phyloP scores from a whole-genome alignment of 2,329 filamentous ascomycete species.

The Dendryphion nanum region DNA sequence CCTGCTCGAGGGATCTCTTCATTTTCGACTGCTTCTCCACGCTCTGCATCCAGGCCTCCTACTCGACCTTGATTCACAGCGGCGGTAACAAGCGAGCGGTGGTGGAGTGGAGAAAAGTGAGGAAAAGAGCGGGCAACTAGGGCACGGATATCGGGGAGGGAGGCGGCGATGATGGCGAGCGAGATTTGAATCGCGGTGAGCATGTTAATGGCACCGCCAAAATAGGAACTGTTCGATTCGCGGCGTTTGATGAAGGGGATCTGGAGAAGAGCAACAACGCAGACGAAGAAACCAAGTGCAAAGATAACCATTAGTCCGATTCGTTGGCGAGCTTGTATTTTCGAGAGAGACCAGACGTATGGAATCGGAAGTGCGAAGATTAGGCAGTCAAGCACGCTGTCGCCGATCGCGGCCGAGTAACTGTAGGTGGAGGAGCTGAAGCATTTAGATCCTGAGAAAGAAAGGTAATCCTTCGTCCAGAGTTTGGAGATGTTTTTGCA shows the following conservation, averaged over 20 bases:
- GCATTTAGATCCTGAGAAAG: slow-evolving; percentile 20
- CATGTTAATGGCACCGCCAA: slow-evolving; percentile 25
- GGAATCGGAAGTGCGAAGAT: slow-evolving; percentile 26
- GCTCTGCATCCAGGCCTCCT: too few species aligned
- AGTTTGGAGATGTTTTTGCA: slow-evolving; percentile 22
- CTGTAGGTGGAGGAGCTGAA: slow-evolving; percentile 25
- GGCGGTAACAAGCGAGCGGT: slow-evolving; percentile 15
- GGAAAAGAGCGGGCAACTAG: slow-evolving; percentile 18
- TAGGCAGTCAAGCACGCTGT: slow-evolving; percentile 22
- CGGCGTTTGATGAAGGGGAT: slow-evolving; percentile 26
- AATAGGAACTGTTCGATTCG: slow-evolving; percentile 17
- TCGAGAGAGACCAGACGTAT: slow-evolving; percentile 23
- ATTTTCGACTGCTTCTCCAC: too few species aligned
- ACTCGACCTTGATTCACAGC: too few species aligned
- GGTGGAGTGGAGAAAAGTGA: slow-evolving; percentile 22
- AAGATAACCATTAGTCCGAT: slow-evolving; percentile 22
- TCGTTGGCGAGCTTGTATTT: slow-evolving; percentile 18
- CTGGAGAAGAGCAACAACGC: slow-evolving; percentile 24
- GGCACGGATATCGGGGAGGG: slow-evolving; percentile 24
- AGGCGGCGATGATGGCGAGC: slow-evolving; percentile 25
- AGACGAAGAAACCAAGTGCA: slow-evolving; percentile 24
- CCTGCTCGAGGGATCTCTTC: too few species aligned
- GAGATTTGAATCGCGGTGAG: slow-evolving; percentile 25
- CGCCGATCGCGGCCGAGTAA: slow-evolving; percentile 27
- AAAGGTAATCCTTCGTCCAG: slow-evolving; percentile 19